Base-by-base conservation (phyloP, 192 early-diverging fungal species). In the Podila minutissima region DNA sequence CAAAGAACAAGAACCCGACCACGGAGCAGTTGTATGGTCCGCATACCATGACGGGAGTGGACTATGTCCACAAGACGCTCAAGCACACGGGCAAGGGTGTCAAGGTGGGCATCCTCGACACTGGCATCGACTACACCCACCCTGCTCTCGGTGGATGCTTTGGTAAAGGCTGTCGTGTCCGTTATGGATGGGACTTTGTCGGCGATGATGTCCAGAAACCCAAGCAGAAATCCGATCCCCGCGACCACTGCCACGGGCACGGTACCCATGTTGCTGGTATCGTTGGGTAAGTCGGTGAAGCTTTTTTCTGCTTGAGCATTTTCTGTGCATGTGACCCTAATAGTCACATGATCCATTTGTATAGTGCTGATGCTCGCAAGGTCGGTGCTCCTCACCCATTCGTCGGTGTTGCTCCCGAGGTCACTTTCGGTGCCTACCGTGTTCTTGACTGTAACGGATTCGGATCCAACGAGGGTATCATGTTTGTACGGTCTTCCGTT, bases 201-300 rank as follows among this genome's bases (percentile, higher is more conserved):
- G 92, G 92, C 22, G 86, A 91, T 70, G 64, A 72, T 11, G 8
- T 67, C 31, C 61, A 15, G 9, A 46, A 64, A 60, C 60, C 72
- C 13, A 64, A 59, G n/a, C 24, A 53, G 29, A 74, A 84, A 5
- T 65, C 83, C 22, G 85, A 90, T 17, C 91, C 93, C 4, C 73
- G 85, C 37, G 84, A 88, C 67, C 65, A 67, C 12, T 92, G 93
- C 67, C 69, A 70, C 46, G 92, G 92, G 29, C 92, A 93, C 72
- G 92, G 91, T n/a, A 92, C 91, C 4, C 91, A 92, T 48, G 89
- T 94, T 1, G 71, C 92, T 5, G 91, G 91, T 31, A 74, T 73
- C 22, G 88, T 91, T 32, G 41, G 41, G 13, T 46, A 41, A 41
- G 38, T 41, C n/a, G n/a, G n/a, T n/a, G n/a, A n/a, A n/a, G n/a